phyloP scores from a whole-genome alignment of 495 filamentous ascomycete species.

The Aspergillus ellipticus region DNA sequence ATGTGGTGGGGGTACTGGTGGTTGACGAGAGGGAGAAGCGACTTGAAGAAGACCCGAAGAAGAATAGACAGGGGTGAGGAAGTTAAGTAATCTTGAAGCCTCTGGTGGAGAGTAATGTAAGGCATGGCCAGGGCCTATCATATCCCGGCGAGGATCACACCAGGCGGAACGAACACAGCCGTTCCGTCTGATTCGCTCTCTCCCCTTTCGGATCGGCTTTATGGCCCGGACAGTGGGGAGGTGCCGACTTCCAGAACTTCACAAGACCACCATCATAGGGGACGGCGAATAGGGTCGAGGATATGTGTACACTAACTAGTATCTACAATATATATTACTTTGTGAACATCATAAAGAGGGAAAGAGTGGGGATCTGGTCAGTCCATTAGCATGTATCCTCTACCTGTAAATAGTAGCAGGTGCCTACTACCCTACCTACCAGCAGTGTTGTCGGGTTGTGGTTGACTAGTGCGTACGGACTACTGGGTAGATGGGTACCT shows the following conservation, averaged over 20 bases:
- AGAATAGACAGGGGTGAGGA: conserved; percentile 1
- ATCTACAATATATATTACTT: no score
- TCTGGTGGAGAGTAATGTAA: background rate
- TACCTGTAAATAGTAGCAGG: no score
- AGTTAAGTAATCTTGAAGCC: background rate
- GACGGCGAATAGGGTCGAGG: background rate
- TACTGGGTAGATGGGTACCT: background rate
- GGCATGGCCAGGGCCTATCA: conserved; percentile 5
- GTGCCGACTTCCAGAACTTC: background rate
- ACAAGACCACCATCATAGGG: background rate
- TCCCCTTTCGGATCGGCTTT: background rate
- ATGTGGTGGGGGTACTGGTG: conserved; percentile 1
- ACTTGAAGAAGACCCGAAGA: conserved; percentile 5
- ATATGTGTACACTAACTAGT: no score
- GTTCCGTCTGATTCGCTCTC: conserved; percentile 8
- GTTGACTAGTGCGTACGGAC: no score
- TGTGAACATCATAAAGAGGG: no score
- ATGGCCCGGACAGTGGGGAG: background rate
- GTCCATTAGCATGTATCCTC: no score
- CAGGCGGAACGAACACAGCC: conserved; percentile 40
- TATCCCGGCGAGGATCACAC: conserved; percentile 29
- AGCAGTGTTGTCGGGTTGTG: no score
- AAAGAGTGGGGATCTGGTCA: no score
- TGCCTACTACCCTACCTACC: no score
- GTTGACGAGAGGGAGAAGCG: background rate